These are phyloP conservation scores for Limtongia smithiae DNA, from an alignment of 805 yeast species.

Conservation along the genomic window DNA sequence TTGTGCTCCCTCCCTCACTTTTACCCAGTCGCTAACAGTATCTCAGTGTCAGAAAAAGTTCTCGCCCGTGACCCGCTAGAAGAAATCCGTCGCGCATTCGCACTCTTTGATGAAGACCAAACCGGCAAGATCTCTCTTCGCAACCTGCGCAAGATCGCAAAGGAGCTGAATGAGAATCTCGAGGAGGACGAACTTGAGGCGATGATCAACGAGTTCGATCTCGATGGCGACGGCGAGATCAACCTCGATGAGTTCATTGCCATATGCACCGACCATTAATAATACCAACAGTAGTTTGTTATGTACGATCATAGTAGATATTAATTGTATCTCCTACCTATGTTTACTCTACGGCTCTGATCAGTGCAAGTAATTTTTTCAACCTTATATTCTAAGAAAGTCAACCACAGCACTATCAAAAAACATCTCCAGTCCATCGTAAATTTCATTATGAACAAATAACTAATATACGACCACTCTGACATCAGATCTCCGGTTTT, in stretches of 20 bases:
- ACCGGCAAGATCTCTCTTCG: constrained; percentile 80
- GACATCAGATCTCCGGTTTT: not conserved
- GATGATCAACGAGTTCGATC: constrained; percentile 89
- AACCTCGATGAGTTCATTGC: constrained; percentile 87
- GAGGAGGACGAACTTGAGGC: constrained; percentile 91
- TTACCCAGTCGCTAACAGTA: constrained; percentile 1
- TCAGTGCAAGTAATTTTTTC: not conserved
- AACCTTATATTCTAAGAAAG: not conserved
- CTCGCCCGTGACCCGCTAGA: constrained; percentile 86
- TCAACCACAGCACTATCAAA: not conserved
- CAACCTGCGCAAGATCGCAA: constrained; percentile 82
- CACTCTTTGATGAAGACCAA: constrained; percentile 78
- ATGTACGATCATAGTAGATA: not conserved
- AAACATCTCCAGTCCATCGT: too few species aligned
- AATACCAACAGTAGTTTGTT: not conserved
- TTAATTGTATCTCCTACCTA: not conserved
- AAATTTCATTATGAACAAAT: too few species aligned
- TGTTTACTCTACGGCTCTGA: not conserved
- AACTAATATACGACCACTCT: too few species aligned
- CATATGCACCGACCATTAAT: constrained; percentile 66
- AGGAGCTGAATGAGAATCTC: constrained; percentile 86
- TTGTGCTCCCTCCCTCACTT: constrained; percentile 13
- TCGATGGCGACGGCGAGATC: constrained; percentile 94
- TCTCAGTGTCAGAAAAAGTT: constrained; percentile 70
- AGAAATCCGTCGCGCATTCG: constrained; percentile 86